Base-by-base conservation (phyloP, 139 green algal species). In the Tetradesmus obliquus region DNA sequence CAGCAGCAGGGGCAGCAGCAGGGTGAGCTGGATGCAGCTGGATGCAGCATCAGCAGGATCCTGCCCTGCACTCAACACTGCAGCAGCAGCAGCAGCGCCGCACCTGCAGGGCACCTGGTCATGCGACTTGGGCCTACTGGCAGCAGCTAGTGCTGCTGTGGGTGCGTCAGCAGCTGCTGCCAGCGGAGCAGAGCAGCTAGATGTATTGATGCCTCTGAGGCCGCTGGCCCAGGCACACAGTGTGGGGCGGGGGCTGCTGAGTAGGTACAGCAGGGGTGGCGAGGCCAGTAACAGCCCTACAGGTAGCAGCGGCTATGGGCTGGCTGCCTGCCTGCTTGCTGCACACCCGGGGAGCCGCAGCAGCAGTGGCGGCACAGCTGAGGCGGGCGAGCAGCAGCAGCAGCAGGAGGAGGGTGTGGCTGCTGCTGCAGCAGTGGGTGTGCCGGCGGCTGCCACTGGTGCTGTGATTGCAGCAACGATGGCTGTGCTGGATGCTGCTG, bases 41-140 rank as follows among this genome's bases (percentile, higher is more conserved):
- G 3, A 55, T 79, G 57, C 85, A 62, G 15, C 66, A 1, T n/a
- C 62, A 45, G 85, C 13, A 10, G 45, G 32, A 3, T 15, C 62
- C 1, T 82, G 85, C 76, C 76, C 76, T 51, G 76, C 76, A 19
- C 58, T 32, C 45, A 20, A 60, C 62, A 79, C 57, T 57, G n/a
- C 57, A 55, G 83, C 83, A 24, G 83, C 83, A 6, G 62, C 19
- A 20, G 20, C 84, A 88, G 57, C n/a, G 9, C 15, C 45, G 45
- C 13, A 57, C 45, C 86, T 90, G 53, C 86, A 69, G 3, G 86
- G 86, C 60, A 81, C 71, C 69, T 90, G 71, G 69, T 90, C 86
- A 7, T 84, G 51, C 15, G 86, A 90, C 20, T 19, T 90, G 20
- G 58, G 71, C 54, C 79, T 90, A 71, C 69, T 90, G 13, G 86